Evolutionary conservation across 352 stramenopile genomes (phyloP).

Genomic region (Blastocystis sp.): DNA sequence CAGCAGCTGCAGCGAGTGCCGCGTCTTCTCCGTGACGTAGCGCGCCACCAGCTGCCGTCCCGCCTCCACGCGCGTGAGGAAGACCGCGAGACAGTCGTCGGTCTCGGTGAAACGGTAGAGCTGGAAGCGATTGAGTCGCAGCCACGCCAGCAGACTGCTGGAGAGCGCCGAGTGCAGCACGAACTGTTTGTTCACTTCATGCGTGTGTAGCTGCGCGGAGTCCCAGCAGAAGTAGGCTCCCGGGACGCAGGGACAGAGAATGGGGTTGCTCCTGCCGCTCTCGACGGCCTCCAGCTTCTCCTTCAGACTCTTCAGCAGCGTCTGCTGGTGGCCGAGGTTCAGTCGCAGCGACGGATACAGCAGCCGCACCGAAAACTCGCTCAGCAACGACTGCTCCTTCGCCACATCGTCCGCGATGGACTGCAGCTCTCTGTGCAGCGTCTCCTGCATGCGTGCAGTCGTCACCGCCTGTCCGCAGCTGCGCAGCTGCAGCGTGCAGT

Average conservation of each 20-base stretch:
- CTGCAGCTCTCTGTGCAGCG: background rate
- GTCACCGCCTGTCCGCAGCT: background rate
- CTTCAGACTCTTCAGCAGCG: background rate
- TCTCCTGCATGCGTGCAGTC: background rate
- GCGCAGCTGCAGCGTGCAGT: background rate
- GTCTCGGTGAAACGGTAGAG: background rate
- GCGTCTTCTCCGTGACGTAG: background rate
- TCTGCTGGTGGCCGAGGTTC: background rate
- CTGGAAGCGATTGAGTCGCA: background rate
- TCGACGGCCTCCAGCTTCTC: background rate
- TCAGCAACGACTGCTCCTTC: background rate
- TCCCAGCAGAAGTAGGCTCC: background rate
- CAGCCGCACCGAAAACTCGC: background rate
- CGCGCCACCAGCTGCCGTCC: background rate
- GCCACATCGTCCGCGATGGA: background rate
- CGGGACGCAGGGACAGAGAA: constrained; percentile 10
- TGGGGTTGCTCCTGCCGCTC: background rate
- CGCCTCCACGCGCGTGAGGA: background rate
- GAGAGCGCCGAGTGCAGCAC: background rate
- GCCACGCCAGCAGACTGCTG: background rate
- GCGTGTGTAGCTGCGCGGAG: background rate
- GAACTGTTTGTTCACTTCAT: background rate
- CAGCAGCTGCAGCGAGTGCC: background rate
- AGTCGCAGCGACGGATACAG: background rate
- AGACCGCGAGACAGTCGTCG: background rate